A percentile compares a stretch with the other conserved stretches of the same genome.
These are phyloP conservation scores for Rhodosporidiobolus sp. DNA, from an alignment of 768 basidiomycete genomes.

Conservation along the genomic window DNA sequence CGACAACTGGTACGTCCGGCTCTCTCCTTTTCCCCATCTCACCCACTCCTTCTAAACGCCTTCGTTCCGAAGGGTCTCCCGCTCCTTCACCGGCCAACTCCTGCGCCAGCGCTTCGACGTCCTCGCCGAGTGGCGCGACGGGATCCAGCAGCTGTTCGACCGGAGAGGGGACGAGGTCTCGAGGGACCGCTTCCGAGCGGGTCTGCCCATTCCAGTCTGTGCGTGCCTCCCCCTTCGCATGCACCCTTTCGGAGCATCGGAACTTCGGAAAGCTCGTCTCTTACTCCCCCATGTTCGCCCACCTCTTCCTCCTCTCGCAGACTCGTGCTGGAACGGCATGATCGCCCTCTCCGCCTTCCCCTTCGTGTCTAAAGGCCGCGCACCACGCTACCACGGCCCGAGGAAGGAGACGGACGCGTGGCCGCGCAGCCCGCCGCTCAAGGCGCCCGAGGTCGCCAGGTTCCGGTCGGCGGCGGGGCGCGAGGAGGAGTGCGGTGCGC, in stretches of 20 bases:
- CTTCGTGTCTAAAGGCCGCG: slow-evolving; percentile 17
- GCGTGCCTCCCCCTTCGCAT: background rate
- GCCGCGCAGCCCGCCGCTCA: no score
- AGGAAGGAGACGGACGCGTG: no score
- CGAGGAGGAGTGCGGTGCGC: background rate
- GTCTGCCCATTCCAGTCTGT: slow-evolving; percentile 32
- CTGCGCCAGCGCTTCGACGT: slow-evolving; percentile 35
- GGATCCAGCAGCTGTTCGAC: slow-evolving; percentile 40
- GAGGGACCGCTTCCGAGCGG: background rate
- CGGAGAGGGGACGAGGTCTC: slow-evolving; percentile 32
- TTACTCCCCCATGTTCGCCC: background rate
- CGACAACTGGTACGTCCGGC: slow-evolving; percentile 40
- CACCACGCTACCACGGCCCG: background rate
- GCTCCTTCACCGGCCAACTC: slow-evolving; percentile 20
- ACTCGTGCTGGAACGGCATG: slow-evolving; percentile 46
- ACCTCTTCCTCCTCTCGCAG: background rate
- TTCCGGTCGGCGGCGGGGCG: background rate
- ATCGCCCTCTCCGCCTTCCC: slow-evolving; percentile 41
- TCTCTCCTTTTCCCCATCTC: background rate
- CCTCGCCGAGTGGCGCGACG: slow-evolving; percentile 35
- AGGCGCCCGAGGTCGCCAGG: no score
- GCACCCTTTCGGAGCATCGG: no score
- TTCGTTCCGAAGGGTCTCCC: slow-evolving; percentile 8
- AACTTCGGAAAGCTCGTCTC: no score
- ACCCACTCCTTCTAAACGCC: no score